Percentiles rank a stretch among this genome's conserved stretches.
Evolutionary conservation across 495 filamentous ascomycete species (phyloP).

Genomic region (Aspergillus ellipticus): DNA sequence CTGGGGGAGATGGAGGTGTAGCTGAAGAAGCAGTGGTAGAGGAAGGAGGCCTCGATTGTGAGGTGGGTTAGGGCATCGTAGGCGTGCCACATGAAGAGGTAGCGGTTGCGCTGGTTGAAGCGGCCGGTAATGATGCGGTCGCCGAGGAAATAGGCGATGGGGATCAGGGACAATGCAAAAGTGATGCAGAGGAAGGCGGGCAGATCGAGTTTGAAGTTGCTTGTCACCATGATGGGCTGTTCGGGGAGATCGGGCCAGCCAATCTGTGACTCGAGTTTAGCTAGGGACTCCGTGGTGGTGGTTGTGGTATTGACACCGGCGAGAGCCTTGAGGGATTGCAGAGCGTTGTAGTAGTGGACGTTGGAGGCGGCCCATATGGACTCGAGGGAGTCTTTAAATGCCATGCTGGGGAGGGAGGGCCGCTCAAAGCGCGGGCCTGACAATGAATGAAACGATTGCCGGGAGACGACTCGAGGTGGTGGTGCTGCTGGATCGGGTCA

Average conservation of each 20-base stretch:
- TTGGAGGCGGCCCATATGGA: not conserved
- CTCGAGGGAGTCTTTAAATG: conserved; percentile 1
- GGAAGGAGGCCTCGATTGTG: conserved; percentile 82
- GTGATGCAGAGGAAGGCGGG: conserved; percentile 51
- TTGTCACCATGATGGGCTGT: conserved; percentile 28
- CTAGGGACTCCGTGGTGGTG: not conserved
- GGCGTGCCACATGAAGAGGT: conserved; percentile 91
- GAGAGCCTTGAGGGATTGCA: not conserved
- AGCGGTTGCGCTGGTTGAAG: conserved; percentile 48
- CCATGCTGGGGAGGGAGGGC: not conserved
- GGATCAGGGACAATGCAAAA: conserved; percentile 51
- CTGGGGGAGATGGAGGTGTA: conserved; percentile 45
- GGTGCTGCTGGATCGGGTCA: not conserved
- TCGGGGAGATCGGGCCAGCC: not conserved
- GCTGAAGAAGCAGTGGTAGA: conserved; percentile 89
- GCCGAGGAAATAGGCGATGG: conserved; percentile 47
- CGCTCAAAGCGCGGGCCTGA: not conserved
- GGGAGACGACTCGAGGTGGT: too few species aligned
- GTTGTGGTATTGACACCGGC: not conserved
- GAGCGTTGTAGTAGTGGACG: not conserved
- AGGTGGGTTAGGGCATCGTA: conserved; percentile 90
- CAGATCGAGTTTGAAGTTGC: conserved; percentile 42
- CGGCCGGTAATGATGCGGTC: conserved; percentile 33
- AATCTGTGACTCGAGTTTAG: not conserved
- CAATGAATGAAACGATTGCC: not conserved